These are phyloP conservation scores for Leptographium galeiforme DNA, from an alignment of 2,329 filamentous ascomycete genomes.

Conservation along the genomic window DNA sequence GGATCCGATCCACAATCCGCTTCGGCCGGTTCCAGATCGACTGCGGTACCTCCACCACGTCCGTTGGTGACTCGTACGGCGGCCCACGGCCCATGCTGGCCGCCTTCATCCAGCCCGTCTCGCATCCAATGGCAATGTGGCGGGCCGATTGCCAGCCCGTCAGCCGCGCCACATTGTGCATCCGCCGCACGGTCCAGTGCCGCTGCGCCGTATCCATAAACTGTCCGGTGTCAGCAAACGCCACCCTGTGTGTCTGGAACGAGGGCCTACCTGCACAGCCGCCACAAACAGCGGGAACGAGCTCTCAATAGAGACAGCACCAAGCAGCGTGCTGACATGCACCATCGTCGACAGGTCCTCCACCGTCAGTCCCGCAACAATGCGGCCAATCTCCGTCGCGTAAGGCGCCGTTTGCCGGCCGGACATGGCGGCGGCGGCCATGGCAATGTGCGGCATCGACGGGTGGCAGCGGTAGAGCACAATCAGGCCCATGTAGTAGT, in stretches of 20 bases:
- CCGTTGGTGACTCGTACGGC: constrained; percentile 45
- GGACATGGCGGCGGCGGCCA: constrained; percentile 71
- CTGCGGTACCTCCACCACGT: constrained; percentile 22
- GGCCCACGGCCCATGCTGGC: constrained; percentile 63
- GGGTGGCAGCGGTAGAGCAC: constrained; percentile 74
- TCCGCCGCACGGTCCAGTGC: constrained; percentile 59
- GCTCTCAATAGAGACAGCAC: constrained; percentile 69
- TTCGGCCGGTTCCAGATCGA: constrained; percentile 36
- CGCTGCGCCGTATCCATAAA: constrained; percentile 61
- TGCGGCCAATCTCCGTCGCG: constrained; percentile 65
- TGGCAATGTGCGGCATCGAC: constrained; percentile 78
- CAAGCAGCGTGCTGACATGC: constrained; percentile 63
- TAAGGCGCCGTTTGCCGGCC: constrained; percentile 57
- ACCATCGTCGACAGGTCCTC: constrained; percentile 37
- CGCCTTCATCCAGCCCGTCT: constrained; percentile 69
- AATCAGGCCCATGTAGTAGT: constrained; percentile 76
- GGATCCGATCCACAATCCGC: constrained; percentile 37
- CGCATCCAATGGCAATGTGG: constrained; percentile 72
- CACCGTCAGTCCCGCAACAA: constrained; percentile 57
- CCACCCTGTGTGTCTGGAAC: not conserved
- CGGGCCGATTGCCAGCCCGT: constrained; percentile 81
- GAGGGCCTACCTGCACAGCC: constrained; percentile 50
- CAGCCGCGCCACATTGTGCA: constrained; percentile 62
- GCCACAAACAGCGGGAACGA: constrained; percentile 78
- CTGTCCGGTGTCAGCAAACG: constrained; percentile 26